Evolutionary conservation across 2,329 filamentous ascomycete genomes (phyloP).

Genomic region (Calonectria ilicicola): DNA sequence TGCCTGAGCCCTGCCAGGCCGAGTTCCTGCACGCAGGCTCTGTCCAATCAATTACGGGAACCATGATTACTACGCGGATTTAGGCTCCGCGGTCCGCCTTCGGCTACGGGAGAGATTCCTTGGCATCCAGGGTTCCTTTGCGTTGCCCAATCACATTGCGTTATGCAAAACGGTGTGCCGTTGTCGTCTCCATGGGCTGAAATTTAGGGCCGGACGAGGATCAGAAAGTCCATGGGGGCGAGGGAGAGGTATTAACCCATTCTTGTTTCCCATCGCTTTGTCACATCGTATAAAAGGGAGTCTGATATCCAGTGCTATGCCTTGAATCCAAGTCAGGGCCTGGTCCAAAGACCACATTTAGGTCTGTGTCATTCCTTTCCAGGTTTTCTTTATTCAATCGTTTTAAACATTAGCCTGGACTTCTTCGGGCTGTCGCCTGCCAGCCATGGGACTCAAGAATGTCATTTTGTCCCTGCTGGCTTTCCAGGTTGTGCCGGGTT

Average conservation of each 20-base stretch:
- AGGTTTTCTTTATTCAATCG: neutral
- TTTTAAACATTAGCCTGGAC: neutral
- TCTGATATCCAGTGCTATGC: neutral
- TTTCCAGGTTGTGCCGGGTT: neutral
- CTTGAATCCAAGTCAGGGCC: neutral
- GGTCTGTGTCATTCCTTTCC: neutral
- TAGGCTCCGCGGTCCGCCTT: neutral
- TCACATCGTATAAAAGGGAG: neutral
- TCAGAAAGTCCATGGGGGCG: neutral
- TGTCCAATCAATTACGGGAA: neutral
- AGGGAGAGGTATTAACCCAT: neutral
- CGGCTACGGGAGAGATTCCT: neutral
- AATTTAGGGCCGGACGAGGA: neutral
- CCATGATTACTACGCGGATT: neutral
- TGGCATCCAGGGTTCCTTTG: neutral
- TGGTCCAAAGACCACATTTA: neutral
- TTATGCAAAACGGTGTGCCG: neutral
- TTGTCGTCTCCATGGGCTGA: neutral
- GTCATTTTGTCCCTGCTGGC: neutral
- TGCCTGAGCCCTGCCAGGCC: neutral
- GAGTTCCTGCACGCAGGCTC: neutral
- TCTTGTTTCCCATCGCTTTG: neutral
- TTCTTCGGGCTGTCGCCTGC: neutral
- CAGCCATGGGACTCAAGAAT: neutral
- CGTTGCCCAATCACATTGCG: neutral